These are phyloP conservation scores for Chaetomium tenue DNA, from an alignment of 495 filamentous ascomycete species.

Conservation along the genomic window DNA sequence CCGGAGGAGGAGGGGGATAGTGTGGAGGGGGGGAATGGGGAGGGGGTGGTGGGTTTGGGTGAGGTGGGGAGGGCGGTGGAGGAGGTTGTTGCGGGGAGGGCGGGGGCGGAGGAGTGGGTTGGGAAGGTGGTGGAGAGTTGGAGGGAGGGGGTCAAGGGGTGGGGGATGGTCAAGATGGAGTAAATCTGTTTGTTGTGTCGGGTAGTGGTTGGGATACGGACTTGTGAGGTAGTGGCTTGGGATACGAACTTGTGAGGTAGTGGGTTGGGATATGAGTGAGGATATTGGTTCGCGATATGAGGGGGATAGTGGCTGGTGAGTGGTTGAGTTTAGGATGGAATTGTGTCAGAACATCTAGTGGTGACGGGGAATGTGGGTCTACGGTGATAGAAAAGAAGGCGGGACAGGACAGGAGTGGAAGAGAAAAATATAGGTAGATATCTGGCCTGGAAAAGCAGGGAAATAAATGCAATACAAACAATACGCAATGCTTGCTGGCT, in stretches of 20 bases:
- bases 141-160: slow-evolving; percentile 45
- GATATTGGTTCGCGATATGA: too few species aligned
- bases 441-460: background rate
- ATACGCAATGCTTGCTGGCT: background rate
- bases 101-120: slow-evolving; percentile 43
- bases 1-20: background rate
- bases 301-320: too few species aligned
- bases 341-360: too few species aligned
- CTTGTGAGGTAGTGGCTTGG: too few species aligned
- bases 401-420: background rate
- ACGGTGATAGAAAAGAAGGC: too few species aligned
- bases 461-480: background rate
- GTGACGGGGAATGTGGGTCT: too few species aligned
- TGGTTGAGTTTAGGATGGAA: too few species aligned
- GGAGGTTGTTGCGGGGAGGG: slow-evolving; percentile 30
- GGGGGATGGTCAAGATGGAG: slow-evolving; percentile 38
- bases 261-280: background rate
- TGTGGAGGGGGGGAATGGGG: slow-evolving; percentile 20
- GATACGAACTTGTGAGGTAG: too few species aligned
- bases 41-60: slow-evolving; percentile 11
- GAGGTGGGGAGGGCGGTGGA: slow-evolving; percentile 27
- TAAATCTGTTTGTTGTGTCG: background rate
- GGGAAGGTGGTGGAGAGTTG: slow-evolving; percentile 45
- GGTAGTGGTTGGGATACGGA: too few species aligned
- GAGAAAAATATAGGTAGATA: background rate